phyloP scores from a whole-genome alignment of 768 basidiomycete genomes.

The Boletus vermiculosoides region DNA sequence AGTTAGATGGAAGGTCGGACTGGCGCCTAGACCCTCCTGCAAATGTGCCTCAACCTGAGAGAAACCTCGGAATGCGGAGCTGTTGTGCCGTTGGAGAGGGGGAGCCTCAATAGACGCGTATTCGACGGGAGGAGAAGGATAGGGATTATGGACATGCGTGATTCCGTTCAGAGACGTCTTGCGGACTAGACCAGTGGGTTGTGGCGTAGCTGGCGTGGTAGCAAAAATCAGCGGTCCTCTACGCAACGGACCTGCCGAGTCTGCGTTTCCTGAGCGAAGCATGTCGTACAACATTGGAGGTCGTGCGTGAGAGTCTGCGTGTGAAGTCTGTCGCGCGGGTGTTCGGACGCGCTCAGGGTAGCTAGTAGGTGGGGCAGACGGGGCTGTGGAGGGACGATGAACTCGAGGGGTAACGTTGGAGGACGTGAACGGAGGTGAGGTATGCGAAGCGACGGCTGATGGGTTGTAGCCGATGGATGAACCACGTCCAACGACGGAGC shows the following conservation, averaged over 20 bases:
- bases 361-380: slow-evolving; percentile 21
- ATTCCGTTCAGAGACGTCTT: slow-evolving; percentile 2
- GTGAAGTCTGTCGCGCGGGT: slow-evolving; percentile 8
- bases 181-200: slow-evolving; percentile 5
- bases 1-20: slow-evolving; percentile 2
- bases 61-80: background rate
- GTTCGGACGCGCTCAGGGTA: slow-evolving; percentile 15
- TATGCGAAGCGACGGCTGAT: background rate
- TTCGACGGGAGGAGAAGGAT: slow-evolving; percentile 33
- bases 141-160: slow-evolving; percentile 6
- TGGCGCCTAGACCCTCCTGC: background rate
- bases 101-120: slow-evolving; percentile 7
- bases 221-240: slow-evolving; percentile 65
- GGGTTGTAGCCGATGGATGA: slow-evolving; percentile 3
- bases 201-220: slow-evolving; percentile 35
- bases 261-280: slow-evolving; percentile 18
- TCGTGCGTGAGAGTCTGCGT: background rate
- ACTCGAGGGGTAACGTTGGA: slow-evolving; percentile 1
- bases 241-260: slow-evolving; percentile 24
- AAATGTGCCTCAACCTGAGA: background rate
- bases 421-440: slow-evolving; percentile 14
- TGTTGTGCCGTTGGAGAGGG: background rate
- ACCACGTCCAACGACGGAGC: background rate
- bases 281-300: slow-evolving; percentile 23
- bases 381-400: slow-evolving; percentile 9